These are phyloP conservation scores for Penicillium riverlandense DNA, from an alignment of 495 filamentous ascomycete species.

Conservation along the genomic window DNA sequence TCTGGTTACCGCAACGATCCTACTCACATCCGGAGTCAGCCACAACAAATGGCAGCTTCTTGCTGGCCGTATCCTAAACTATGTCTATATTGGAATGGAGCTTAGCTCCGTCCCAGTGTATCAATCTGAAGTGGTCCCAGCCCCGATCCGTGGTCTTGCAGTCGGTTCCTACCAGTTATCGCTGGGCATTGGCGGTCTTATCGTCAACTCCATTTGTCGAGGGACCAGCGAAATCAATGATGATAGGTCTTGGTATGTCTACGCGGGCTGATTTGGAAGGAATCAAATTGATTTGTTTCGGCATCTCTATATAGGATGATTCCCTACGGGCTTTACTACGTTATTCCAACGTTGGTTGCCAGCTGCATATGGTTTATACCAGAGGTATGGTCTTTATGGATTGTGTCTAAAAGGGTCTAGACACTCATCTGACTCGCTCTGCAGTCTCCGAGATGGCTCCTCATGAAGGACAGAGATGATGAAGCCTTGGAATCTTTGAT, in stretches of 20 bases:
- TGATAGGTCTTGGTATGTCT: constrained; percentile 16
- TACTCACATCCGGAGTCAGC: constrained; percentile 18
- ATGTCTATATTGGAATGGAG: constrained; percentile 32
- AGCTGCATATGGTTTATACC: constrained; percentile 26
- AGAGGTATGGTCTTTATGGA: background rate
- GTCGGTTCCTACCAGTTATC: constrained; percentile 24
- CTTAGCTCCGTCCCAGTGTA: constrained; percentile 23
- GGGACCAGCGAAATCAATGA: constrained; percentile 17
- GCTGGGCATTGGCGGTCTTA: constrained; percentile 12
- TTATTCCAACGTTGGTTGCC: constrained; percentile 17
- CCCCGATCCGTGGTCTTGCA: constrained; percentile 24
- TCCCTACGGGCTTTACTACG: constrained; percentile 20
- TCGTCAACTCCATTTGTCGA: constrained; percentile 21
- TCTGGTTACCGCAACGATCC: constrained; percentile 20
- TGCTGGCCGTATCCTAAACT: constrained; percentile 24
- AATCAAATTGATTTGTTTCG: too few species aligned
- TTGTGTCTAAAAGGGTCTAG: too few species aligned
- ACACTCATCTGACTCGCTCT: too few species aligned
- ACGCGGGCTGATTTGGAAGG: too few species aligned
- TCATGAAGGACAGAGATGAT: constrained; percentile 17
- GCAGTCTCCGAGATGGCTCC: constrained; percentile 24
- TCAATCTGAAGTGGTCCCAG: constrained; percentile 25
- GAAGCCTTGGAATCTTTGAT: constrained; percentile 17
- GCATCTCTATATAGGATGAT: constrained; percentile 5
- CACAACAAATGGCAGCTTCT: constrained; percentile 16